These are phyloP conservation scores for Berkeleyomyces rouxiae DNA, from an alignment of 2,329 filamentous ascomycete species.

Conservation along the genomic window DNA sequence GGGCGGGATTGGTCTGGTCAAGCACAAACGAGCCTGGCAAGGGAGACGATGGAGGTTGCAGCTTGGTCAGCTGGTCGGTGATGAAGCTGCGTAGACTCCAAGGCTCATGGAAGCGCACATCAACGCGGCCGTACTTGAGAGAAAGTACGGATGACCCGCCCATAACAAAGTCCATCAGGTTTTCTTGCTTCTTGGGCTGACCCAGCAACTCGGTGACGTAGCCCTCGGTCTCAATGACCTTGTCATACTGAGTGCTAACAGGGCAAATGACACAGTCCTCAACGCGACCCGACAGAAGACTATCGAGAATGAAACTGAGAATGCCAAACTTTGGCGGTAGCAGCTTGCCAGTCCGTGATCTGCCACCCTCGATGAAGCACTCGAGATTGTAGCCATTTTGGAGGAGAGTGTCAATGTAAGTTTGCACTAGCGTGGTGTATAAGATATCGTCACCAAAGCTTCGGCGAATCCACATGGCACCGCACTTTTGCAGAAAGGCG, in stretches of 20 bases:
- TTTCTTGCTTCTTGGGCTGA: slow-evolving; percentile 90
- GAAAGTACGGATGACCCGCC: slow-evolving; percentile 73
- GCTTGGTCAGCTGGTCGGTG: slow-evolving; percentile 46
- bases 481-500: slow-evolving; percentile 83
- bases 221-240: slow-evolving; percentile 93
- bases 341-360: slow-evolving; percentile 85
- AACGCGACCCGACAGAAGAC: slow-evolving; percentile 71
- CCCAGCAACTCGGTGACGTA: slow-evolving; percentile 91
- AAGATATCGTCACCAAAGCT: slow-evolving; percentile 84
- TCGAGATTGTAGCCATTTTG: slow-evolving; percentile 89
- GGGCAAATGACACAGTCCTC: slow-evolving; percentile 87
- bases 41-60: slow-evolving; percentile 23
- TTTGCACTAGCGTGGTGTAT: slow-evolving; percentile 84
- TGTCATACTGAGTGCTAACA: slow-evolving; percentile 95
- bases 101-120: slow-evolving; percentile 89
- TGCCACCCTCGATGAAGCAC: slow-evolving; percentile 92
- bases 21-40: slow-evolving; percentile 24
- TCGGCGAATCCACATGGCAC: slow-evolving; percentile 88
- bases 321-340: slow-evolving; percentile 93
- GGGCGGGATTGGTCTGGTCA: slow-evolving; percentile 24
- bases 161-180: slow-evolving; percentile 74
- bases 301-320: slow-evolving; percentile 78
- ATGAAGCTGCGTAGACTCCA: slow-evolving; percentile 83
- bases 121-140: slow-evolving; percentile 74
- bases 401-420: slow-evolving; percentile 84